Percentiles rank a stretch among this genome's conserved stretches.
These are phyloP conservation scores for Melampsora occidentalis DNA, from an alignment of 1,284 basidiomycete species.

Conservation along the genomic window DNA sequence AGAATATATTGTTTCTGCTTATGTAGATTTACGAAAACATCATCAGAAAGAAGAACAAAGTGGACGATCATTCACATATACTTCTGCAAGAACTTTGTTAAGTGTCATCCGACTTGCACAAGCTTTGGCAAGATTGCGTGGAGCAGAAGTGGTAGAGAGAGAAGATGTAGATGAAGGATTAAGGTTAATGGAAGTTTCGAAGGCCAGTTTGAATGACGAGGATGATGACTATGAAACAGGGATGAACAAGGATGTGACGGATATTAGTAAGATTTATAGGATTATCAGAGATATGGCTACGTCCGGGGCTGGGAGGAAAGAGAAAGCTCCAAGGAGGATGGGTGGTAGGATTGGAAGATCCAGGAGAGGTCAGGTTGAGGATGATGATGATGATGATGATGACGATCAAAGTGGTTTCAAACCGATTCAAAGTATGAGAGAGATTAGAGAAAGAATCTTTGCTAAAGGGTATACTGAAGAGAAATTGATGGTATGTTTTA, in stretches of 20 bases:
- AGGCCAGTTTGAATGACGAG: slow-evolving; percentile 65
- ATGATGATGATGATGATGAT: slow-evolving; percentile 55
- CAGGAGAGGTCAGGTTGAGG: slow-evolving; percentile 55
- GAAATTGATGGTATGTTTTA: slow-evolving; percentile 79
- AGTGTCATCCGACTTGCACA: slow-evolving; percentile 92
- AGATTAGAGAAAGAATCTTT: slow-evolving; percentile 76
- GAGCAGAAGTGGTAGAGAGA: slow-evolving; percentile 72
- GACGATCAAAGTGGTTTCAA: slow-evolving; percentile 56
- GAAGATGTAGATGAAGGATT: slow-evolving; percentile 95
- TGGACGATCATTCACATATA: slow-evolving; percentile 87
- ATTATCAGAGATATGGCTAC: slow-evolving; percentile 79
- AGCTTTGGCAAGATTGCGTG: slow-evolving; percentile 85
- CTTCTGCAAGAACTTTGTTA: slow-evolving; percentile 92
- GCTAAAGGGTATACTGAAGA: slow-evolving; percentile 84
- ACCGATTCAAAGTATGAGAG: slow-evolving; percentile 65
- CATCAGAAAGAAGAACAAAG: slow-evolving; percentile 86
- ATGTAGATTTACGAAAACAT: slow-evolving; percentile 87
- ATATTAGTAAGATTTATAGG: slow-evolving; percentile 76
- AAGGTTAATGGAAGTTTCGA: slow-evolving; percentile 92
- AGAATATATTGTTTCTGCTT: slow-evolving; percentile 89
- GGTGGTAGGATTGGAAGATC: slow-evolving; percentile 54
- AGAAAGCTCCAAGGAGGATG: slow-evolving; percentile 55
- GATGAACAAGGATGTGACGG: slow-evolving; percentile 64
- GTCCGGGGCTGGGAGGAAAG: slow-evolving; percentile 54
- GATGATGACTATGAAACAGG: slow-evolving; percentile 69